These are phyloP conservation scores for Populus euphratica DNA, from an alignment of 345 rosid genomes.

Conservation along the genomic window DNA sequence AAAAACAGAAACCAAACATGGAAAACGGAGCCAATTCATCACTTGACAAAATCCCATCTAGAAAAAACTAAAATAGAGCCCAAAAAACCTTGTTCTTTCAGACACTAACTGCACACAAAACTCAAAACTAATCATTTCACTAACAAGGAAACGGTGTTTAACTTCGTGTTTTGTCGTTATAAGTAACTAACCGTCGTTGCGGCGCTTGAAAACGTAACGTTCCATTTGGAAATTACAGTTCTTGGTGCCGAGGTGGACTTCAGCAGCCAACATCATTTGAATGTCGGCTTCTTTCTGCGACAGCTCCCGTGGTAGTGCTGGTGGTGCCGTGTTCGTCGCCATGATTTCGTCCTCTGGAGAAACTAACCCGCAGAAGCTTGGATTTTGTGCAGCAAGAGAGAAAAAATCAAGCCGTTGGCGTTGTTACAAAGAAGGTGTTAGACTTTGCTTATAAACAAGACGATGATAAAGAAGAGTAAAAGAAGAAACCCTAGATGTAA, in stretches of 20 bases:
- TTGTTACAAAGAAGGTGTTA: background rate
- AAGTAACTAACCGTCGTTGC: background rate
- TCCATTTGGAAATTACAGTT: slow-evolving; percentile 1
- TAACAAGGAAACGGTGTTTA: background rate
- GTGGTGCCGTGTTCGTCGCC: background rate
- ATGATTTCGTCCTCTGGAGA: background rate
- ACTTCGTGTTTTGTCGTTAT: background rate
- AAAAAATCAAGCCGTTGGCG: background rate
- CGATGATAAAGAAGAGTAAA: background rate
- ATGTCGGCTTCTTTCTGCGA: background rate
- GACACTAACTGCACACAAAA: background rate
- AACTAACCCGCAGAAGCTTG: background rate
- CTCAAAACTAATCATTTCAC: background rate
- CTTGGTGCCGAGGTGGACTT: background rate
- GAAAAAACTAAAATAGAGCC: background rate
- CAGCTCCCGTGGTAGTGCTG: background rate
- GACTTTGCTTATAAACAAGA: background rate
- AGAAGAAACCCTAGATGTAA: background rate
- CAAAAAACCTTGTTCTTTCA: background rate
- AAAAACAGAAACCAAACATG: background rate
- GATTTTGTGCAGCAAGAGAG: background rate
- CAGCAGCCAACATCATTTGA: slow-evolving; percentile 2
- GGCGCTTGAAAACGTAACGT: slow-evolving; percentile 3
- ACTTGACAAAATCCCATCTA: background rate
- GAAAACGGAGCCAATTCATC: background rate